phyloP scores from a whole-genome alignment of 257 asterid species.

The Scutellaria minor region DNA sequence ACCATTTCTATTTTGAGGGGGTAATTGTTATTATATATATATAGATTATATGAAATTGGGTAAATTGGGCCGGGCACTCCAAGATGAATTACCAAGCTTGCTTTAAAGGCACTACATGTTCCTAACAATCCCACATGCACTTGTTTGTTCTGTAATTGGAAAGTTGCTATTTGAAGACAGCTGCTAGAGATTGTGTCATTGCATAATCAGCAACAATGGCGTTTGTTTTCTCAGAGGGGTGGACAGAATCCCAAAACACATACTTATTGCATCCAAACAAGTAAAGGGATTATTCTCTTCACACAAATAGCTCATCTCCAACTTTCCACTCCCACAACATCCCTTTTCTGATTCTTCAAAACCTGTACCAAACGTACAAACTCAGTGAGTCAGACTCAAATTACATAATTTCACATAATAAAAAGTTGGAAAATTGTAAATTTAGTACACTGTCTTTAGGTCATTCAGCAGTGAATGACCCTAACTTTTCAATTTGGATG shows the following conservation, averaged over 20 bases:
- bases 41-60: too few species aligned
- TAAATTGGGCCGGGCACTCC: too few species aligned
- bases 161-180: conserved; percentile 35
- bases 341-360: conserved; percentile 57
- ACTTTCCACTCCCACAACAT: conserved; percentile 76
- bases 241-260: conserved; percentile 86
- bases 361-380: conserved; percentile 43
- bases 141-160: too few species aligned
- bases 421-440: too few species aligned
- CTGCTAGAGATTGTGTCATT: conserved; percentile 35
- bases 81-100: too few species aligned
- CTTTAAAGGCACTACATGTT: too few species aligned
- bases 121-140: too few species aligned
- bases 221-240: conserved; percentile 74
- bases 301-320: conserved; percentile 77
- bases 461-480: too few species aligned
- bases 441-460: too few species aligned
- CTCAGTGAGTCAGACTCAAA: neutral
- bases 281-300: conserved; percentile 54
- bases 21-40: too few species aligned
- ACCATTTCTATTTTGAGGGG: too few species aligned
- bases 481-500: too few species aligned
- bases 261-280: conserved; percentile 67
- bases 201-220: conserved; percentile 55
- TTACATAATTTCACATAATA: neutral